Conservation (phyloP, 306 rosid genomes). For the Trichosanthes cucumerina region DNA sequence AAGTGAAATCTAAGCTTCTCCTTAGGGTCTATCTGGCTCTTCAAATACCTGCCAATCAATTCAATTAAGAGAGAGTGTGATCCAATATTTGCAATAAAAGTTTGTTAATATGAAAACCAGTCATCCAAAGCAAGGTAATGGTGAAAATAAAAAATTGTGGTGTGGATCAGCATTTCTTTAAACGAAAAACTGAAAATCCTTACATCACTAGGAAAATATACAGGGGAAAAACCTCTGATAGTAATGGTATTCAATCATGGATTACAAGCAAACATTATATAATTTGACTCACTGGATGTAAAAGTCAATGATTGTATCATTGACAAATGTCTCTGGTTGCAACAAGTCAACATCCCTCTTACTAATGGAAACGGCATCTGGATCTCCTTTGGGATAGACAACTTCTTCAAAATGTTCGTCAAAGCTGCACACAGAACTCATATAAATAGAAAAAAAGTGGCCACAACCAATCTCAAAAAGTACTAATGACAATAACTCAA, state of each 20-base stretch:
- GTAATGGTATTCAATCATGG: background rate
- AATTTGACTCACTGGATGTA: conserved; percentile 70
- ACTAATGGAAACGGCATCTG: conserved; percentile 84
- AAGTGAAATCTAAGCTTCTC: conserved; percentile 71
- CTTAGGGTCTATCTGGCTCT: conserved; percentile 61
- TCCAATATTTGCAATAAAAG: background rate
- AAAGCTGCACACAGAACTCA: conserved; percentile 47
- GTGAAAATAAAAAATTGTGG: background rate
- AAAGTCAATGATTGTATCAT: conserved; percentile 87
- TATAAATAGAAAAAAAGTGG: conserved; percentile 10
- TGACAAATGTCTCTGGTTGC: conserved; percentile 87
- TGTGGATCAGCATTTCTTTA: background rate
- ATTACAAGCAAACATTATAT: background rate
- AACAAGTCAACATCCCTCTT: conserved; percentile 91
- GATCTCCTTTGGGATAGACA: conserved; percentile 83
- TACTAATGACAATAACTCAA: background rate
- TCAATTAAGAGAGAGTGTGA: background rate
- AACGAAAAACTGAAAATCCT: background rate
- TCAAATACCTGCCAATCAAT: conserved; percentile 49
- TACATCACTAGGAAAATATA: background rate
- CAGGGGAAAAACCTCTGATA: background rate
- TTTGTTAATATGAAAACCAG: background rate
- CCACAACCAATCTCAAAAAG: background rate
- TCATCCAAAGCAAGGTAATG: background rate
- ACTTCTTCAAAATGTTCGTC: conserved; percentile 69